Evolutionary conservation across 805 yeast species (phyloP).

Genomic region (Geotrichum ghanense): DNA sequence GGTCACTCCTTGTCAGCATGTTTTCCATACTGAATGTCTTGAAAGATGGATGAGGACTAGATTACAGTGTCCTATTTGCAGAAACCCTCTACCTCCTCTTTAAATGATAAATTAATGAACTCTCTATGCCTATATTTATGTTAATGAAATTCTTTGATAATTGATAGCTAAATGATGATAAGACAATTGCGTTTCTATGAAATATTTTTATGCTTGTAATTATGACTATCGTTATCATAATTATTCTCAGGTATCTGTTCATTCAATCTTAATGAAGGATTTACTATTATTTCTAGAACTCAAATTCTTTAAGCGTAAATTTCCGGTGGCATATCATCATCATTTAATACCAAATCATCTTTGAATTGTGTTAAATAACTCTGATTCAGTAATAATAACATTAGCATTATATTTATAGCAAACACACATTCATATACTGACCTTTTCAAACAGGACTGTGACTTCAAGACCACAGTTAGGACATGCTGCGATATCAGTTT

Average conservation of each 20-base stretch:
- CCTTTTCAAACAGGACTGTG: slow-evolving; percentile 67
- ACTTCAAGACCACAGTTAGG: slow-evolving; percentile 94
- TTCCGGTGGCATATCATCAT: background rate
- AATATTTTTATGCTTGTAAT: no score
- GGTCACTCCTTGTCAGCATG: slow-evolving; percentile 84
- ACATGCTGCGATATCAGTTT: slow-evolving; percentile 79
- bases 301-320: background rate
- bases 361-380: background rate
- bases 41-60: slow-evolving; percentile 91
- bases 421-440: no score
- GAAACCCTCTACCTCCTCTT: slow-evolving; percentile 74
- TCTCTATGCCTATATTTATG: no score
- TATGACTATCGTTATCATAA: no score
- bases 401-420: no score
- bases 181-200: no score
- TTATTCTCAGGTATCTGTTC: no score
- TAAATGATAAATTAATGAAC: slow-evolving; percentile 22
- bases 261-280: background rate
- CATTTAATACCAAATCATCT: background rate
- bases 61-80: slow-evolving; percentile 88
- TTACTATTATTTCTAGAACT: no score
- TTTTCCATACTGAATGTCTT: slow-evolving; percentile 81
- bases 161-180: no score
- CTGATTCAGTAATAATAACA: no score
- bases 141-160: no score